Conservation (phyloP, 371 early-diverging fungal genomes). For the Rhizopus microsporus region DNA sequence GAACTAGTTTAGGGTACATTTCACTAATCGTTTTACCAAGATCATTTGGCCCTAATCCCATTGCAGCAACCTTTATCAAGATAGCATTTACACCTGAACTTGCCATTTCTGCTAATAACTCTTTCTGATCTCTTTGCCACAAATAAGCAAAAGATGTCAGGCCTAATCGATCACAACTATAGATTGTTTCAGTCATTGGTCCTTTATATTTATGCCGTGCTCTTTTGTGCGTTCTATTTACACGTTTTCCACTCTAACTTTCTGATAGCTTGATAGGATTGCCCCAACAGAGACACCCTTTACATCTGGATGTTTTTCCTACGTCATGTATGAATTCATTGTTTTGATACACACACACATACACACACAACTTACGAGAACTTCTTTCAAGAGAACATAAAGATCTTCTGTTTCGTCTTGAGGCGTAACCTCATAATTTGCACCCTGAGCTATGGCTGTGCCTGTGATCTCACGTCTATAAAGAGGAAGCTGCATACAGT, state of each 20-base stretch:
- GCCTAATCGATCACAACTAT: slow-evolving; percentile 81
- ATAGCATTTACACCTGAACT: slow-evolving; percentile 79
- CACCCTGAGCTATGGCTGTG: slow-evolving; percentile 63
- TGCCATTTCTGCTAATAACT: slow-evolving; percentile 94
- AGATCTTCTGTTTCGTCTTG: slow-evolving; percentile 99
- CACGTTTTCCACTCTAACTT: slow-evolving; percentile 96
- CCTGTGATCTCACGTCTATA: slow-evolving; percentile 83
- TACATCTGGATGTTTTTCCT: slow-evolving; percentile 75
- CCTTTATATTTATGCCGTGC: neutral
- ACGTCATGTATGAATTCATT: neutral
- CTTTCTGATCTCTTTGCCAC: slow-evolving; percentile 91
- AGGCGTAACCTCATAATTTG: slow-evolving; percentile 65
- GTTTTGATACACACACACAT: neutral
- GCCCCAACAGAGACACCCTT: slow-evolving; percentile 97
- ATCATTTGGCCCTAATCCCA: slow-evolving; percentile 75
- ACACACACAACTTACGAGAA: slow-evolving; percentile 49
- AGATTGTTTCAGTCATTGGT: slow-evolving; percentile 3
- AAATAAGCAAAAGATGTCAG: slow-evolving; percentile 89
- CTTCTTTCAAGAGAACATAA: slow-evolving; percentile 68
- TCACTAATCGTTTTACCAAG: slow-evolving; percentile 80
- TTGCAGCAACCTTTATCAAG: slow-evolving; percentile 95
- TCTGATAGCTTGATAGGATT: slow-evolving; percentile 97
- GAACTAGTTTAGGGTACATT: slow-evolving; percentile 73
- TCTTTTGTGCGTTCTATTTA: slow-evolving; percentile 37
- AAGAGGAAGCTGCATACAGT: slow-evolving; percentile 91